Evolutionary conservation across 1,284 basidiomycete species (phyloP).

Genomic region (Ceratobasidium sp.): DNA sequence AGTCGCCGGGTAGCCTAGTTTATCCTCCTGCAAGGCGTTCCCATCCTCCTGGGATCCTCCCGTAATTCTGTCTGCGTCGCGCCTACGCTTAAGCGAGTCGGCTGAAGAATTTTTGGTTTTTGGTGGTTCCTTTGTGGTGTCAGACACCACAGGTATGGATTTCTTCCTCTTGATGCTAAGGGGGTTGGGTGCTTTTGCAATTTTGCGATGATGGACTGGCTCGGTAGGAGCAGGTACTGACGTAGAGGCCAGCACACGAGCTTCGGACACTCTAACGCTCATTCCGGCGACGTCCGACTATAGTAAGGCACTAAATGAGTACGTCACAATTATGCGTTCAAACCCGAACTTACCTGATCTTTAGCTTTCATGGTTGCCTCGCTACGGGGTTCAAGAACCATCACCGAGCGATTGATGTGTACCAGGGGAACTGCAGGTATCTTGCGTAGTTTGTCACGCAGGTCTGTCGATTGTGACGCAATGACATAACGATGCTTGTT

Average conservation of each 20-base stretch:
- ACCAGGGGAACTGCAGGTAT: conserved; percentile 87
- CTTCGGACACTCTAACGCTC: conserved; percentile 22
- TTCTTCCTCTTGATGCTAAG: conserved; percentile 92
- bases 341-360: conserved; percentile 60
- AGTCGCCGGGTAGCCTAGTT: background rate
- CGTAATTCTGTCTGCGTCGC: conserved; percentile 40
- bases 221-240: conserved; percentile 52
- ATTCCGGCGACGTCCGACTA: conserved; percentile 18
- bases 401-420: conserved; percentile 88
- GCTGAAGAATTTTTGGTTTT: background rate
- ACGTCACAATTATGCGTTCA: background rate
- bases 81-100: conserved; percentile 37
- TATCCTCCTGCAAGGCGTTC: conserved; percentile 26
- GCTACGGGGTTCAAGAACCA: conserved; percentile 89
- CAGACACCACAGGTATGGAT: conserved; percentile 41
- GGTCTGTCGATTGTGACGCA: conserved; percentile 77
- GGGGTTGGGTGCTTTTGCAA: conserved; percentile 90
- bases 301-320: background rate
- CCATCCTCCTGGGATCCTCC: conserved; percentile 34
- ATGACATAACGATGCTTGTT: conserved; percentile 93
- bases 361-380: conserved; percentile 78
- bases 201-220: conserved; percentile 68
- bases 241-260: conserved; percentile 45
- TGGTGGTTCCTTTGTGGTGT: background rate
- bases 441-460: conserved; percentile 71